Evolutionary conservation across 2,329 filamentous ascomycete genomes (phyloP), one percentile per base, ranked within the genome.

Genomic region (Colletotrichum sp.): DNA sequence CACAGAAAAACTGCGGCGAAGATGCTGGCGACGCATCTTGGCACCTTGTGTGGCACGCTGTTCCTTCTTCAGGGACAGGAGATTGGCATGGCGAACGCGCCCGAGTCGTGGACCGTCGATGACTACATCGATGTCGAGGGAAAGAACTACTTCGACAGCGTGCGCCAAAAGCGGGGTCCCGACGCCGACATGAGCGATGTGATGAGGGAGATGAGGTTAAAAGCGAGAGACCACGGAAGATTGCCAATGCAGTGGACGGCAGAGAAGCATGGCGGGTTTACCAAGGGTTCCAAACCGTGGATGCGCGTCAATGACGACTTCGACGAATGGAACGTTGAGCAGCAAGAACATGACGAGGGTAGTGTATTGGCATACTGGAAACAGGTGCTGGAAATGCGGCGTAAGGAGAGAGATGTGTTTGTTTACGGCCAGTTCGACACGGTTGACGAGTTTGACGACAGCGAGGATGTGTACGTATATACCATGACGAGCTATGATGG

Each of bases 61-160:
- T 90, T 87, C 52, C 71, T 90, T 2, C 88, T 89, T 12, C 88
- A 90, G 72, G 89, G 89, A 0, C 88, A 90, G 77, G 89, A 90
- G 76, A 86, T 90, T 15, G 89, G 88, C 0, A 89, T 89, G 87
- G 84, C 85, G 2, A 90, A 90, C 68, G 82, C 82, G 0, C 87
- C 88, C 0, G 76, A 79, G 2, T 80, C 84, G 0, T 90, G 87
- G 88, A 77, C 79, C 1, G 83, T 88, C 2, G 82, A 84, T 0
- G 86, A 86, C 7, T 87, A 87, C 71, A 84, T 84, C n/a, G 87
- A 88, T 34, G 82, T 88, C 7, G 87, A 89, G 59, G 83, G 83
- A 0, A 72, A 82, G 8, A 89, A 88, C 76, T 87, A 87, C 68
- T 89, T 80, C 39, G 64, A 77, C 0, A 77, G 69, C 1, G 72